Base-by-base conservation (phyloP, 331 rosid species). In the Quercus tomentella region DNA sequence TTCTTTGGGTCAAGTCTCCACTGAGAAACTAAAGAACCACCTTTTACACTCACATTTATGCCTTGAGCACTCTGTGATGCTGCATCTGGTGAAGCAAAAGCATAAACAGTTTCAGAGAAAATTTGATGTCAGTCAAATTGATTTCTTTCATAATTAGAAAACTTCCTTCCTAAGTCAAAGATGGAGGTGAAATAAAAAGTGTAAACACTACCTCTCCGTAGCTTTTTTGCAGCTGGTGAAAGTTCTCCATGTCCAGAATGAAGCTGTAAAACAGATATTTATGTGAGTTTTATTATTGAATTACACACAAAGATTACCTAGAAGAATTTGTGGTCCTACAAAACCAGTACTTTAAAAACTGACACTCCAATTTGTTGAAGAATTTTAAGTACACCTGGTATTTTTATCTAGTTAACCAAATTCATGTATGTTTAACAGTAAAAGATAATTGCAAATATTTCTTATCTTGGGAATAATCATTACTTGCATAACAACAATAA, bases 11-110 rank as follows among this genome's bases (percentile, higher is more conserved):
- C 93, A 78, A 90, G 88, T 90, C 88, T 91, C 89, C 93, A 82
- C 83, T 86, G 87, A 78, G 96, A 90, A 74, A 90, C 89, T 76
- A 96, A 82, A 70, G 98, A 86, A 80, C 87, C 86, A 31, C 93
- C 69, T 66, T 79, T 78, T 68, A 65, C 89, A 31, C 86, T 25
- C 58, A 79, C 70, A 79, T 86, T 89, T 82, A 79, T 60, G 74
- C 77, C 80, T 80, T 84, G 91, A 69, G 78, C 84, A 81, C 82
- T 86, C 70, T 87, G 92, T 45, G 88, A 67, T 77, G 69, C 87
- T 72, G 70, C 79, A 81, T 72, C 87, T 86, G 85, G 72, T 74
- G 81, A 86, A 78, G 67, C 80, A 81, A 83, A 76, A 79, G 82
- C 54, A 80, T 75, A 70, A 75, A 88, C 87, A 82, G 72, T 72